A percentile compares a stretch with the other conserved stretches of the same genome.
phyloP scores from a whole-genome alignment of 108 stramenopile genomes.

The Skeletonema tropicum region DNA sequence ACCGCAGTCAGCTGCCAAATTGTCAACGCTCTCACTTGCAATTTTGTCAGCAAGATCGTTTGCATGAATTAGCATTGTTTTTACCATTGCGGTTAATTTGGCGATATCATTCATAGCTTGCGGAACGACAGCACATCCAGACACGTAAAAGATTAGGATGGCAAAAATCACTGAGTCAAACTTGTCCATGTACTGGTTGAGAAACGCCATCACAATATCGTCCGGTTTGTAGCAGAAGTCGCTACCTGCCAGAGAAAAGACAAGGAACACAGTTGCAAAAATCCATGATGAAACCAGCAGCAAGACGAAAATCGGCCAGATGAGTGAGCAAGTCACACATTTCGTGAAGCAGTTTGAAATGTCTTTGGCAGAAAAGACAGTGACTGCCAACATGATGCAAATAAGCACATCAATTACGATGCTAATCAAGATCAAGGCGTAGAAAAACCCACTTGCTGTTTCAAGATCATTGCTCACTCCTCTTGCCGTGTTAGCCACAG shows the following conservation, averaged over 20 bases:
- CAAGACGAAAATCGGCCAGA: constrained; percentile 46
- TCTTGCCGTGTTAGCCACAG: constrained; percentile 11
- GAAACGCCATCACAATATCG: constrained; percentile 1
- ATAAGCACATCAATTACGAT: constrained; percentile 30
- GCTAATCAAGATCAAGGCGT: constrained; percentile 34
- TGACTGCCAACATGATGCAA: constrained; percentile 22
- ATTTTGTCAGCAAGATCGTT: constrained; percentile 14
- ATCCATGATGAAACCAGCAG: constrained; percentile 28
- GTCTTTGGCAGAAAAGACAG: constrained; percentile 16
- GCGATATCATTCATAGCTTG: not conserved
- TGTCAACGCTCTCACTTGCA: constrained; percentile 1
- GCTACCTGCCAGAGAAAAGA: constrained; percentile 32
- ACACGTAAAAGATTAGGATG: constrained; percentile 33
- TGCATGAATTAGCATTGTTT: not conserved
- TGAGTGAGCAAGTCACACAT: constrained; percentile 31
- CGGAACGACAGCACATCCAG: constrained; percentile 8
- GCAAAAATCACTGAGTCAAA: constrained; percentile 31
- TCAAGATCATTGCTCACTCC: constrained; percentile 19
- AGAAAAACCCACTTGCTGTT: constrained; percentile 25
- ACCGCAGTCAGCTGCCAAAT: constrained; percentile 22
- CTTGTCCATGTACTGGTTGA: constrained; percentile 21
- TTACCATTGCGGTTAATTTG: not conserved
- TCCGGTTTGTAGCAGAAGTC: constrained; percentile 47
- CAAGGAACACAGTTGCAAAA: constrained; percentile 28
- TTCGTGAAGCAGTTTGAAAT: constrained; percentile 36